Conservation (phyloP, 768 basidiomycete genomes). For the Cystobasidium ongulense region DNA sequence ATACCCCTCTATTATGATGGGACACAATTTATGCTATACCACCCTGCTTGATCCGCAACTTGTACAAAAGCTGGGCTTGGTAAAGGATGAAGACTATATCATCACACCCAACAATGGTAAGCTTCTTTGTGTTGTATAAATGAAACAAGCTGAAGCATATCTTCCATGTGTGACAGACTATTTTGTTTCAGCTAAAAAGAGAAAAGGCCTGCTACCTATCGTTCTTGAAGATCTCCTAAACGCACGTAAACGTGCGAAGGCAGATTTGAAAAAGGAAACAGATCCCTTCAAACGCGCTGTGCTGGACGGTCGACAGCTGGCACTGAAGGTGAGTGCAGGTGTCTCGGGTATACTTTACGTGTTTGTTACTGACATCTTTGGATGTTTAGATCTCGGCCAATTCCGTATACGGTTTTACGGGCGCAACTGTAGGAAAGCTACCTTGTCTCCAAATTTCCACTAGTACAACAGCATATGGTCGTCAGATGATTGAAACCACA, state of each 20-base stretch:
- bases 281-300: constrained; percentile 97
- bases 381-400: constrained; percentile 82
- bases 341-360: neutral
- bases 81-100: constrained; percentile 81
- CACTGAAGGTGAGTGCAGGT: constrained; percentile 64
- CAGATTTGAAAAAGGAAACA: constrained; percentile 89
- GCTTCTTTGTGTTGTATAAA: neutral
- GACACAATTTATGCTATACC: constrained; percentile 96
- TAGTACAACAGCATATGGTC: constrained; percentile 88
- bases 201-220: constrained; percentile 84
- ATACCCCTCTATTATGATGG: constrained; percentile 99
- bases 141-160: too few relatives aligned
- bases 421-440: constrained; percentile 91
- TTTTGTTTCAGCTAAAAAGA: constrained; percentile 62
- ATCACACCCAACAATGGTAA: constrained; percentile 91
- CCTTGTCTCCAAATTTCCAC: constrained; percentile 95
- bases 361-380: neutral
- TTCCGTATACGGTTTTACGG: constrained; percentile 98
- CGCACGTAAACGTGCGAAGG: constrained; percentile 88
- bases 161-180: constrained; percentile 54
- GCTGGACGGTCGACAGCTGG: constrained; percentile 90
- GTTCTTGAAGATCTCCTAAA: constrained; percentile 87
- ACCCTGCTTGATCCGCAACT: constrained; percentile 76
- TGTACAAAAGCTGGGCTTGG: constrained; percentile 66
- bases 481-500: constrained; percentile 97